A percentile compares a stretch with the other conserved stretches of the same genome.
phyloP scores from a whole-genome alignment of 1,139 yeast species.

The Pichia sp. region DNA sequence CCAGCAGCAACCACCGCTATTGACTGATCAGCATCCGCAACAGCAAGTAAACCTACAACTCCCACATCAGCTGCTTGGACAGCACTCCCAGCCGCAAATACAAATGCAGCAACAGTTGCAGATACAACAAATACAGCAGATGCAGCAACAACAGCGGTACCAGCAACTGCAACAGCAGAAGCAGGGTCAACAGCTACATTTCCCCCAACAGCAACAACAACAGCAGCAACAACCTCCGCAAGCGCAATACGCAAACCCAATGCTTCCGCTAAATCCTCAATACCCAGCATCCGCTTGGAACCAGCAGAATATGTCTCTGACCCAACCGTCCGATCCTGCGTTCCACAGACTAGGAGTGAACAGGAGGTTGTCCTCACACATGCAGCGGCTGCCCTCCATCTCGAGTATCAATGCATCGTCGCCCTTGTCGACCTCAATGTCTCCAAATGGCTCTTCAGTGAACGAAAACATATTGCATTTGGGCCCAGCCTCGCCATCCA shows the following conservation, averaged over 20 bases:
- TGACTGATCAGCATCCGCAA: constrained; percentile 10
- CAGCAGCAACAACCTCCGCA: constrained; percentile 15
- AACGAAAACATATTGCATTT: not conserved
- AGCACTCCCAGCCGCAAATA: constrained; percentile 10
- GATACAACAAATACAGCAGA: not conserved
- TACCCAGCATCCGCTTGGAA: constrained; percentile 5
- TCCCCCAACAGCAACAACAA: constrained; percentile 12
- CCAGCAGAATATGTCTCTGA: constrained; percentile 9
- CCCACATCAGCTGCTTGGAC: not conserved
- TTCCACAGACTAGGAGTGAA: constrained; percentile 18
- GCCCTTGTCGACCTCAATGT: constrained; percentile 9
- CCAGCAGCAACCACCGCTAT: not conserved
- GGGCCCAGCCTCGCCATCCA: not conserved
- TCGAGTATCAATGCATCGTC: constrained; percentile 4
- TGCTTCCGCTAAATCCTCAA: constrained; percentile 7
- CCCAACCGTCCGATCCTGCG: constrained; percentile 17
- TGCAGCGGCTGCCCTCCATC: constrained; percentile 20
- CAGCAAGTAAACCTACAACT: constrained; percentile 4
- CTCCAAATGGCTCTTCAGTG: constrained; percentile 6
- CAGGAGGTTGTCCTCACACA: constrained; percentile 19
- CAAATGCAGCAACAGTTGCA: constrained; percentile 3
- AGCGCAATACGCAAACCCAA: constrained; percentile 12
- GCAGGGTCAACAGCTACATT: constrained; percentile 17
- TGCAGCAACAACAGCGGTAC: constrained; percentile 13
- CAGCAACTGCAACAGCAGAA: constrained; percentile 4